Conservation (phyloP, 345 rosid species). For the Eucalyptus sp. region DNA sequence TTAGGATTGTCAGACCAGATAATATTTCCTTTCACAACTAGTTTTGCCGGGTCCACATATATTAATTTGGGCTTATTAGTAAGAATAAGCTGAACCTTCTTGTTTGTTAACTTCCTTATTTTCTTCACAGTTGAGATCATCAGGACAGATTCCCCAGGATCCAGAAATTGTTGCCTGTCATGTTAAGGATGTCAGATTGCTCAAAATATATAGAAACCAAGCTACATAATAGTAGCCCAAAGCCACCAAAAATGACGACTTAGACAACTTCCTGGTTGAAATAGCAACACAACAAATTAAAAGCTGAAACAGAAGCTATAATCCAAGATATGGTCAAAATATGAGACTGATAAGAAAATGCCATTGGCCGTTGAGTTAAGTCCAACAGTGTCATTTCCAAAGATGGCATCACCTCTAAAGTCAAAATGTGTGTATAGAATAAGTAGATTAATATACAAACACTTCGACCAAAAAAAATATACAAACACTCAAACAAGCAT, state of each 20-base stretch:
- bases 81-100: conserved; percentile 96
- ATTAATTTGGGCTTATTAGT: conserved; percentile 88
- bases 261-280: background rate
- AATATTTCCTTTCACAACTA: conserved; percentile 63
- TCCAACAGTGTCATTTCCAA: background rate
- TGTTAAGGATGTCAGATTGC: background rate
- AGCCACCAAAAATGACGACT: background rate
- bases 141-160: conserved; percentile 82
- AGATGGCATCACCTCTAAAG: background rate
- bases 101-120: conserved; percentile 79
- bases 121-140: conserved; percentile 97
- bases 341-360: background rate
- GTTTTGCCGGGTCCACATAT: conserved; percentile 83
- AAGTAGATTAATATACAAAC: background rate
- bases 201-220: background rate
- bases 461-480: background rate
- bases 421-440: background rate
- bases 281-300: background rate
- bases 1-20: conserved; percentile 90
- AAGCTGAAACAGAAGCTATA: background rate
- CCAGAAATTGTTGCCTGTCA: conserved; percentile 94
- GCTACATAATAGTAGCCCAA: background rate
- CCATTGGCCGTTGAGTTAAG: background rate
- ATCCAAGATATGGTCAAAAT: background rate
- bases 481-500: background rate